phyloP scores from a whole-genome alignment of 1,284 basidiomycete genomes.

The Trametes versicolor region DNA sequence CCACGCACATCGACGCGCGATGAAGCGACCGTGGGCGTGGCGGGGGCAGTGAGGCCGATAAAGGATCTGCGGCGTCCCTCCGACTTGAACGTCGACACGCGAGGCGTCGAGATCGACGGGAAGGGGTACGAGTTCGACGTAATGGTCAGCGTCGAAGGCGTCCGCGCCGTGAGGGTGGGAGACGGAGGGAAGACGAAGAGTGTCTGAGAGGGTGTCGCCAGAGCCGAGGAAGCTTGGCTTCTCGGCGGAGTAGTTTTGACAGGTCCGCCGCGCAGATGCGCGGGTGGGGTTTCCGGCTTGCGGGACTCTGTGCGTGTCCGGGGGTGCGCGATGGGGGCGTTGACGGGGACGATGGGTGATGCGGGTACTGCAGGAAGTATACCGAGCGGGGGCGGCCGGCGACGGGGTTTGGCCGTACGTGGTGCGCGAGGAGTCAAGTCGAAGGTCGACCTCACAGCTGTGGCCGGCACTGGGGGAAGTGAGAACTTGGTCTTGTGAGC shows the following conservation, averaged over 20 bases:
- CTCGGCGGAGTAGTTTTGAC: conserved; percentile 37
- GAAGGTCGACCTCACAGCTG: conserved; percentile 59
- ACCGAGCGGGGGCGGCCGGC: conserved; percentile 66
- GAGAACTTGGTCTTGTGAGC: conserved; percentile 45
- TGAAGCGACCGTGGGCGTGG: conserved; percentile 82
- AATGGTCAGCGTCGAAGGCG: conserved; percentile 78
- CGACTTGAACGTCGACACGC: conserved; percentile 72
- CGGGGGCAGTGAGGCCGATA: conserved; percentile 70
- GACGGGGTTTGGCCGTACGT: conserved; percentile 58
- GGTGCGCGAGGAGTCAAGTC: conserved; percentile 51
- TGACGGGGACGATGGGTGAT: conserved; percentile 51
- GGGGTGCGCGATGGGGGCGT: conserved; percentile 47
- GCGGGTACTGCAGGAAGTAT: conserved; percentile 76
- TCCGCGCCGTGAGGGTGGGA: conserved; percentile 66
- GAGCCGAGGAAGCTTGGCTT: conserved; percentile 38
- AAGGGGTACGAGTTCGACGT: conserved; percentile 71
- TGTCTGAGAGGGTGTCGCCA: conserved; percentile 69
- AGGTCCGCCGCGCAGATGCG: conserved; percentile 53
- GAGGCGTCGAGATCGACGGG: conserved; percentile 71
- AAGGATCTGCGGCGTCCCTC: conserved; percentile 75
- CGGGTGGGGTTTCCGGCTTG: conserved; percentile 62
- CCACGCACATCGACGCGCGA: conserved; percentile 84
- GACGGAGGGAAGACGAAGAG: conserved; percentile 87
- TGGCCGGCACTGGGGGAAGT: conserved; percentile 49
- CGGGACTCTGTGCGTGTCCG: conserved; percentile 62